phyloP scores from a whole-genome alignment of 257 asterid species.

The Lycium barbarum region DNA sequence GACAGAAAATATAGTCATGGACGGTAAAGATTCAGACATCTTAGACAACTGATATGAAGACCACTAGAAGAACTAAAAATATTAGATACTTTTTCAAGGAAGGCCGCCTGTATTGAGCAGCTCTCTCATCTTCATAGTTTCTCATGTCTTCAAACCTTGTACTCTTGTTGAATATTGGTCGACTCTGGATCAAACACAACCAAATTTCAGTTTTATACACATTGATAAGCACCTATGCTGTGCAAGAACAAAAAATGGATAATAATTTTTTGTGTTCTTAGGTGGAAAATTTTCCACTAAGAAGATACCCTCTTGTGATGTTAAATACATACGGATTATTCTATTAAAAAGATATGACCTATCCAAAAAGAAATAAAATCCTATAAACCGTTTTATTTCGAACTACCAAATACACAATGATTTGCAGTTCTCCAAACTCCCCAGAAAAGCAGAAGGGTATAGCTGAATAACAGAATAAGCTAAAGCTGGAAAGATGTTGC shows the following conservation, averaged over 20 bases:
- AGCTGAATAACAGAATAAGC: constrained; percentile 13
- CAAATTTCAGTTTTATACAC: background rate
- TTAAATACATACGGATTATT: background rate
- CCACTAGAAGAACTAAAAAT: background rate
- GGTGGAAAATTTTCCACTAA: background rate
- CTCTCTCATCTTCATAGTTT: constrained; percentile 72
- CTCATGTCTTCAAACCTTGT: constrained; percentile 97
- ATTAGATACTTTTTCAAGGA: constrained; percentile 58
- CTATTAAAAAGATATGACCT: constrained; percentile 16
- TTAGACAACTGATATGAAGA: background rate
- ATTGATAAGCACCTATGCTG: background rate
- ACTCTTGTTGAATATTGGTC: constrained; percentile 93
- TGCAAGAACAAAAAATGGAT: background rate
- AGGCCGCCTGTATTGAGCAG: constrained; percentile 59
- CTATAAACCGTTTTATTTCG: background rate
- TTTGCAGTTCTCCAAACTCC: background rate
- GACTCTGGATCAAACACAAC: constrained; percentile 62
- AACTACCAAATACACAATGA: constrained; percentile 12
- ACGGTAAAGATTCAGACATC: background rate
- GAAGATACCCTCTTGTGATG: background rate
- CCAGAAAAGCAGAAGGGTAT: background rate
- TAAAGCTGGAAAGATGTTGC: constrained; percentile 22
- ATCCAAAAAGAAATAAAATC: constrained; percentile 15
- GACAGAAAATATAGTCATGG: constrained; percentile 29
- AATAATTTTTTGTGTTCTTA: background rate